phyloP scores from a whole-genome alignment of 2,329 filamentous ascomycete species.

The Colletotrichum australisinense region DNA sequence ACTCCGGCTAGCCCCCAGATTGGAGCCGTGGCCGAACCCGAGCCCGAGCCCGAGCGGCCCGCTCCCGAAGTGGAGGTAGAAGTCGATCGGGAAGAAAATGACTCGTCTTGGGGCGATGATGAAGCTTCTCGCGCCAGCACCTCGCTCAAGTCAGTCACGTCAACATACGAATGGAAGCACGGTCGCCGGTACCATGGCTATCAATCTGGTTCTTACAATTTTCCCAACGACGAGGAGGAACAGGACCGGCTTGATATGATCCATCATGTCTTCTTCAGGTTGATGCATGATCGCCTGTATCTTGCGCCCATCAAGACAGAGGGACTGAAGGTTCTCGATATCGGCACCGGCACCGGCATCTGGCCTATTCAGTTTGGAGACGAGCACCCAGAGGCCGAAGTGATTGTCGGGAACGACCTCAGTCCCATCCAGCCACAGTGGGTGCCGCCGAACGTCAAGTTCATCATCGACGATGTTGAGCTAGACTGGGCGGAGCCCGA shows the following conservation, averaged over 20 bases:
- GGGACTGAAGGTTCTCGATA: not conserved
- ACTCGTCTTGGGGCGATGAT: slow-evolving; percentile 11
- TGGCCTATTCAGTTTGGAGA: not conserved
- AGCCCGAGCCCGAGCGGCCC: not conserved
- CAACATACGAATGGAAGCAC: slow-evolving; percentile 26
- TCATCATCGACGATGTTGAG: slow-evolving; percentile 42
- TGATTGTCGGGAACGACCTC: slow-evolving; percentile 49
- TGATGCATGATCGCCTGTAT: not conserved
- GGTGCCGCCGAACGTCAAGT: slow-evolving; percentile 41
- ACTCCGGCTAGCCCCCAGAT: not conserved
- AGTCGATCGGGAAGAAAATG: slow-evolving; percentile 8
- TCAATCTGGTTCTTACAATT: slow-evolving; percentile 39
- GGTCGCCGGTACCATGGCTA: slow-evolving; percentile 30
- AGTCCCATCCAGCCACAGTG: slow-evolving; percentile 41
- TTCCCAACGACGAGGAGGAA: slow-evolving; percentile 34
- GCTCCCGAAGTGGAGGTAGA: slow-evolving; percentile 22
- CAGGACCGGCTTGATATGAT: not conserved
- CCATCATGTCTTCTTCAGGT: not conserved
- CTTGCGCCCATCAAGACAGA: not conserved
- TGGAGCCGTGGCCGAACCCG: not conserved
- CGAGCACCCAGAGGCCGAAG: slow-evolving; percentile 37
- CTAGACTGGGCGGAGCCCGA: slow-evolving; percentile 39
- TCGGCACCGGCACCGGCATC: not conserved
- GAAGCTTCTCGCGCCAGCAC: slow-evolving; percentile 18
- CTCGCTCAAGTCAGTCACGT: slow-evolving; percentile 12